phyloP scores from a whole-genome alignment of 1,284 basidiomycete genomes.

The Moesziomyces sp. region DNA sequence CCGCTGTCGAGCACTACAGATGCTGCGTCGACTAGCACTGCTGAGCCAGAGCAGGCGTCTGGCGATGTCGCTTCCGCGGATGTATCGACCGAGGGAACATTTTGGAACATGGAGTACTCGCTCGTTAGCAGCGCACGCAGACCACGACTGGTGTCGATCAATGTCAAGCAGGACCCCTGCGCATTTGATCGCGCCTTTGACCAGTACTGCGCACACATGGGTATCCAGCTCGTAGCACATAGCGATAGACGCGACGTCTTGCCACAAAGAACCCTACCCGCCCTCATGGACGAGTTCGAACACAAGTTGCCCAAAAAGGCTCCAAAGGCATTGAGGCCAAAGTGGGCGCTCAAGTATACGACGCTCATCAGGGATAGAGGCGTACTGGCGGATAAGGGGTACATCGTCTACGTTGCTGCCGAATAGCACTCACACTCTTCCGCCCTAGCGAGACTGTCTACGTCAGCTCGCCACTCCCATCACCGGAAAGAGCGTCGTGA shows the following conservation, averaged over 20 bases:
- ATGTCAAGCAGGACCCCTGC: constrained; percentile 51
- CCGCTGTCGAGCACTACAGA: constrained; percentile 35
- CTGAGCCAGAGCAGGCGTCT: constrained; percentile 6
- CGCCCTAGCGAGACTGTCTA: too few relatives aligned
- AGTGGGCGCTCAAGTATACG: constrained; percentile 60
- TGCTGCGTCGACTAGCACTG: constrained; percentile 16
- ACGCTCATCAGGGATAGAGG: constrained; percentile 58
- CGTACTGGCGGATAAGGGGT: constrained; percentile 57
- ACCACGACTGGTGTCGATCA: constrained; percentile 52
- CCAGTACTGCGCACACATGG: constrained; percentile 48
- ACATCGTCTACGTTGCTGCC: constrained; percentile 29
- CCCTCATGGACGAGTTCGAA: constrained; percentile 51
- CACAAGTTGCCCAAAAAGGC: constrained; percentile 36
- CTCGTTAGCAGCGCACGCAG: constrained; percentile 28
- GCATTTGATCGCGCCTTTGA: constrained; percentile 46
- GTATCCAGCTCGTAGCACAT: constrained; percentile 51
- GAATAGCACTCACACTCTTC: neutral
- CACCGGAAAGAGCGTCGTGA: too few relatives aligned
- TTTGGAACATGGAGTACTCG: constrained; percentile 42
- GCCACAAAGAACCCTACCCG: constrained; percentile 48
- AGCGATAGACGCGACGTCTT: constrained; percentile 52
- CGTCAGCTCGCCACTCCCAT: too few relatives aligned
- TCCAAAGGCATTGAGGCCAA: constrained; percentile 20
- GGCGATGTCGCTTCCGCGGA: constrained; percentile 13
- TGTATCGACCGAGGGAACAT: constrained; percentile 7